Evolutionary conservation across 2,329 filamentous ascomycete species (phyloP).

Genomic region (Aspergillus alliaceus): DNA sequence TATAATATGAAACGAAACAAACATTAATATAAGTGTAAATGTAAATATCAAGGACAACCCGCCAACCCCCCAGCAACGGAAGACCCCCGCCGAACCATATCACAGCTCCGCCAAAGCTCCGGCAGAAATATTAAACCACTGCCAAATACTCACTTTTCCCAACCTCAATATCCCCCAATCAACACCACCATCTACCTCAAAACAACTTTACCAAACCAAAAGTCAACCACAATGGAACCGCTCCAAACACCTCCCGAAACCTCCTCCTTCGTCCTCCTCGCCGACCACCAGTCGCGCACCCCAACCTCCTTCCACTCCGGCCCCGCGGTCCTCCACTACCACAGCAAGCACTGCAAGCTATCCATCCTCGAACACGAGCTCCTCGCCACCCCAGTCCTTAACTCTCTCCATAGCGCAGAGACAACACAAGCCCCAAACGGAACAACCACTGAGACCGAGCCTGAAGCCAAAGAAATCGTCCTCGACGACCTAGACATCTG

Average conservation of each 20-base stretch:
- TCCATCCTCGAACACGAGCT: conserved; percentile 44
- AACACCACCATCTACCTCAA: not conserved
- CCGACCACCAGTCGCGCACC: conserved; percentile 49
- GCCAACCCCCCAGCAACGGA: not conserved
- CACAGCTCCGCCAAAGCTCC: not conserved
- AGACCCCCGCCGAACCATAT: not conserved
- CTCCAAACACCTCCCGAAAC: conserved; percentile 39
- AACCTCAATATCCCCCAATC: not conserved
- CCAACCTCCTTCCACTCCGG: conserved; percentile 49
- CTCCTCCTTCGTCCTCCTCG: conserved; percentile 44
- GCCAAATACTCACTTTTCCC: no score
- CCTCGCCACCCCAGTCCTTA: conserved; percentile 33
- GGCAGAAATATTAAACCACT: conserved; percentile 10
- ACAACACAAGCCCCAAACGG: conserved; percentile 17
- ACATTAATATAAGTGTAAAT: no score
- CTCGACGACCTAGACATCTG: conserved; percentile 45
- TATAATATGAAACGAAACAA: no score
- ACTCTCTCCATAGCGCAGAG: conserved; percentile 24
- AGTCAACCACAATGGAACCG: conserved; percentile 40
- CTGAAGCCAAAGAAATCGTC: conserved; percentile 33
- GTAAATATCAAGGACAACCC: not conserved
- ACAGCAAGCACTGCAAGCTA: conserved; percentile 46
- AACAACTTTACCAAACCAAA: not conserved
- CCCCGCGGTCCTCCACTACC: conserved; percentile 49
- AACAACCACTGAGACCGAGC: conserved; percentile 7